These are phyloP conservation scores for Xylariaceae sp. DNA, from an alignment of 2,329 filamentous ascomycete species.

Conservation along the genomic window DNA sequence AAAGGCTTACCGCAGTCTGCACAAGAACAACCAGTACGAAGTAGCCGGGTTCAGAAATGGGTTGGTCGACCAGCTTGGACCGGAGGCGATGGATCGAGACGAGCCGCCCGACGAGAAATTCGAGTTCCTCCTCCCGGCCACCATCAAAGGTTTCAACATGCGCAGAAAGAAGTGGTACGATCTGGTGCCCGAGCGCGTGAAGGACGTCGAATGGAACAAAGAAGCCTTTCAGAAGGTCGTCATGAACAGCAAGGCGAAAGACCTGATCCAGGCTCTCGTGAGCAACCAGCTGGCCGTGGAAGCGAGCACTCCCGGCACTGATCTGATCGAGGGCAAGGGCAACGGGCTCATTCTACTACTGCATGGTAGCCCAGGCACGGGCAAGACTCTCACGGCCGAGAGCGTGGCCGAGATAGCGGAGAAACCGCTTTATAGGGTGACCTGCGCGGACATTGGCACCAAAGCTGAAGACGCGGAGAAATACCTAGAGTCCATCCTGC, in stretches of 20 bases:
- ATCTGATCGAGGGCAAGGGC: constrained; percentile 14
- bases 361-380: constrained; percentile 20
- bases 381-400: constrained; percentile 23
- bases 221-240: constrained; percentile 21
- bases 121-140: constrained; percentile 6
- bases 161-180: constrained; percentile 10
- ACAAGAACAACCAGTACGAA: constrained; percentile 4
- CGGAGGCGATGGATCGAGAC: constrained; percentile 2
- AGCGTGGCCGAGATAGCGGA: constrained; percentile 20
- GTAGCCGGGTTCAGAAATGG: not conserved
- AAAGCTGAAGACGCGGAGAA: constrained; percentile 20
- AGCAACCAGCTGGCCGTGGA: constrained; percentile 15
- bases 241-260: constrained; percentile 17
- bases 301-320: not conserved
- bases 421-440: constrained; percentile 22
- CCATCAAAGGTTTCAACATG: constrained; percentile 8
- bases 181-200: not conserved
- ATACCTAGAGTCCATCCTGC: constrained; percentile 20
- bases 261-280: constrained; percentile 22
- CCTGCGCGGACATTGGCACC: constrained; percentile 25
- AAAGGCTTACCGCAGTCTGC: constrained; percentile 6
- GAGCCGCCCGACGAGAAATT: constrained; percentile 6
- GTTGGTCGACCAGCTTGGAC: not conserved
- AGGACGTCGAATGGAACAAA: constrained; percentile 23
- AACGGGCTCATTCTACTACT: constrained; percentile 21